Evolutionary conservation across 2,329 filamentous ascomycete genomes (phyloP).

Genomic region (Xylariaceae sp.): DNA sequence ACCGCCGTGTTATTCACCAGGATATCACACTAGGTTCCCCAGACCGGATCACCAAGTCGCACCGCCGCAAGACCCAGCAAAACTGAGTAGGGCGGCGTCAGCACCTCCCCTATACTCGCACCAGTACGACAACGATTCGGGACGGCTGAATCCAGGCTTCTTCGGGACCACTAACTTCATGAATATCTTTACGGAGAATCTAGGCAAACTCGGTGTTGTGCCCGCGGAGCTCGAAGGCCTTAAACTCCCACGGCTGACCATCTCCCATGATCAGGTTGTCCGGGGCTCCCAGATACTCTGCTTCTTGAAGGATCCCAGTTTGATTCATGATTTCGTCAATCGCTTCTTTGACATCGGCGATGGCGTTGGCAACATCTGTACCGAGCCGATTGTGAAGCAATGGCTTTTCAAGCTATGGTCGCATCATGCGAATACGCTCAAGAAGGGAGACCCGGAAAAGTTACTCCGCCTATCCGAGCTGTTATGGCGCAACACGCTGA

Average conservation of each 20-base stretch:
- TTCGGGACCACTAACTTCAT: constrained; percentile 33
- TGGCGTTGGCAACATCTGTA: constrained; percentile 26
- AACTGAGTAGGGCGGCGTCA: constrained; percentile 31
- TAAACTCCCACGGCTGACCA: constrained; percentile 24
- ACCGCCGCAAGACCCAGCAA: constrained; percentile 16
- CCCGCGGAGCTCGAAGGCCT: constrained; percentile 26
- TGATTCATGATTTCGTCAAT: constrained; percentile 31
- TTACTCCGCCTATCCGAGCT: constrained; percentile 33
- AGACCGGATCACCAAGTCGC: constrained; percentile 5
- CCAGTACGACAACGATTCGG: constrained; percentile 18
- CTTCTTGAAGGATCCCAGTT: constrained; percentile 31
- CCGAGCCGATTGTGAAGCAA: constrained; percentile 33
- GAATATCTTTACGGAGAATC: constrained; percentile 33
- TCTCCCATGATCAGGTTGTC: constrained; percentile 32
- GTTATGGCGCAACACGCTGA: constrained; percentile 36
- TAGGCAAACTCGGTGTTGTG: constrained; percentile 28
- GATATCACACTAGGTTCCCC: constrained; percentile 3
- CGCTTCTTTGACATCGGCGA: constrained; percentile 32
- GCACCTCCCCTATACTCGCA: constrained; percentile 30
- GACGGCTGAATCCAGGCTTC: constrained; percentile 30
- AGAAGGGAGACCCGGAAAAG: constrained; percentile 32
- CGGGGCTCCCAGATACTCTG: constrained; percentile 33
- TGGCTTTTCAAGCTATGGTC: constrained; percentile 33
- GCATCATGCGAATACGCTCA: constrained; percentile 29
- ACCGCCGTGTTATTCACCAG: neutral